Conservation (phyloP, 805 yeast genomes). For the Hanseniaspora valbyensis region DNA sequence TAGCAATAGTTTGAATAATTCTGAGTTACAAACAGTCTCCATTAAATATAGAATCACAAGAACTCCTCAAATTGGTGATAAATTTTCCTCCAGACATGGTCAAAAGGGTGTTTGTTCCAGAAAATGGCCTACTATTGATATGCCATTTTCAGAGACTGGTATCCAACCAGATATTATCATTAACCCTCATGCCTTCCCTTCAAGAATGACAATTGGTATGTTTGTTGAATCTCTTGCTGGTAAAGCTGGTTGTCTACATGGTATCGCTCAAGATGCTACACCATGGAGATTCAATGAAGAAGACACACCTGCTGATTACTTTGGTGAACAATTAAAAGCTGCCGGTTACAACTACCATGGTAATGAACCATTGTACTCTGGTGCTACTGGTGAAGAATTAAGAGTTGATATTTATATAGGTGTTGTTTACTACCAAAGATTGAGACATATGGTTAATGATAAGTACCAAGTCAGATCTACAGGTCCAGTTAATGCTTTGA, state of each 20-base stretch:
- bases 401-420: slow-evolving; percentile 94
- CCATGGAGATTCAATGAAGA: slow-evolving; percentile 89
- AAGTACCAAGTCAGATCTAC: slow-evolving; percentile 98
- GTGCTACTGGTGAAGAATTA: slow-evolving; percentile 95
- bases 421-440: slow-evolving; percentile 92
- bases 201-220: slow-evolving; percentile 99
- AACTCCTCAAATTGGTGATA: slow-evolving; percentile 92
- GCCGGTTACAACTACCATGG: slow-evolving; percentile 98
- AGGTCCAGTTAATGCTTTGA: slow-evolving; percentile 91
- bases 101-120: slow-evolving; percentile 98
- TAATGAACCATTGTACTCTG: slow-evolving; percentile 97
- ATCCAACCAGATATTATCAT: slow-evolving; percentile 96
- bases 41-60: slow-evolving; percentile 86
- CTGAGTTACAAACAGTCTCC: slow-evolving; percentile 71
- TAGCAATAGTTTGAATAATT: slow-evolving; percentile 36
- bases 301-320: slow-evolving; percentile 94
- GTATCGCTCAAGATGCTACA: slow-evolving; percentile 92
- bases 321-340: slow-evolving; percentile 77
- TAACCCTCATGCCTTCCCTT: slow-evolving; percentile 99
- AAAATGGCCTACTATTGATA: slow-evolving; percentile 92
- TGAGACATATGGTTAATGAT: slow-evolving; percentile 98
- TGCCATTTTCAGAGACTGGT: slow-evolving; percentile 95
- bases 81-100: slow-evolving; percentile 94
- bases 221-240: slow-evolving; percentile 98
- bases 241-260: slow-evolving; percentile 95